These are phyloP conservation scores for Neonectria punicea DNA, from an alignment of 2,329 filamentous ascomycete genomes.

Conservation along the genomic window DNA sequence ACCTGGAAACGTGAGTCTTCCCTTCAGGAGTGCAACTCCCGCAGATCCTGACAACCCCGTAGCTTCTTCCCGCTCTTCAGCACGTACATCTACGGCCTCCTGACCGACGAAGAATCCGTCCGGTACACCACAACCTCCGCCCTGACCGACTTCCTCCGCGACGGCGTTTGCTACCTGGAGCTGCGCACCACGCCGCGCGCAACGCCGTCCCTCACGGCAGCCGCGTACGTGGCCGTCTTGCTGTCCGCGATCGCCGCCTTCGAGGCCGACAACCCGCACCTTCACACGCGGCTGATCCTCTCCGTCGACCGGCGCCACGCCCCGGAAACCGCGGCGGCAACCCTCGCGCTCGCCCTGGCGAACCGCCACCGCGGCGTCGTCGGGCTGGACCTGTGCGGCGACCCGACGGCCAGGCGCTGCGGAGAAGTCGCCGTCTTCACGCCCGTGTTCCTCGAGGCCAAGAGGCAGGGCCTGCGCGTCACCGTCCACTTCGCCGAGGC, in stretches of 20 bases:
- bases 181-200: constrained; percentile 81
- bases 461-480: constrained; percentile 64
- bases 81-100: constrained; percentile 81
- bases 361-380: constrained; percentile 69
- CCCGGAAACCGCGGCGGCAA: constrained; percentile 67
- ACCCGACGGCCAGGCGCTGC: constrained; percentile 64
- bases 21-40: neutral
- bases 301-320: constrained; percentile 77
- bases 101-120: constrained; percentile 70
- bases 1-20: constrained; percentile 71
- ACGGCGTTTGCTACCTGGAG: constrained; percentile 82
- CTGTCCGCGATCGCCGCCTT: constrained; percentile 69
- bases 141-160: constrained; percentile 71
- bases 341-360: constrained; percentile 70
- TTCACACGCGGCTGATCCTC: constrained; percentile 76
- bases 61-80: constrained; percentile 85
- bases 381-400: constrained; percentile 82
- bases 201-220: constrained; percentile 67
- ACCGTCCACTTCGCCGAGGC: constrained; percentile 85
- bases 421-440: constrained; percentile 70
- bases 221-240: constrained; percentile 73
- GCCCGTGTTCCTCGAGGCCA: constrained; percentile 68
- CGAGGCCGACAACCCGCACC: constrained; percentile 51
- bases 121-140: constrained; percentile 72
- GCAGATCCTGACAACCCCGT: neutral